phyloP scores from a whole-genome alignment of 495 filamentous ascomycete genomes.

The Elaphomyces granulatus region DNA sequence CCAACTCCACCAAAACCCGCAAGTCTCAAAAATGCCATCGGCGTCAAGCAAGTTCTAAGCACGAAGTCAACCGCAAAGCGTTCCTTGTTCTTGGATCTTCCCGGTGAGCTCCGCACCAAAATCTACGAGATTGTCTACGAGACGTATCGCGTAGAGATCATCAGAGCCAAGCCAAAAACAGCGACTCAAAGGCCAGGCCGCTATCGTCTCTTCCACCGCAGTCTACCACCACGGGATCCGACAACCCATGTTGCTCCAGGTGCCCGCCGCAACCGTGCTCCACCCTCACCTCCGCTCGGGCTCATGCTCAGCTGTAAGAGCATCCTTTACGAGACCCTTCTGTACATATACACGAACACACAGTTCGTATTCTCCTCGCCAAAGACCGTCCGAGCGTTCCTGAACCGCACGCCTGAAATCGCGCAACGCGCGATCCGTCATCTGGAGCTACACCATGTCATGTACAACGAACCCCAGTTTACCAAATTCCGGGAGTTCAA shows the following conservation, averaged over 20 bases:
- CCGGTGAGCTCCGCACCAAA: constrained; percentile 7
- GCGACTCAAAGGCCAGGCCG: background rate
- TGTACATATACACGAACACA: constrained; percentile 12
- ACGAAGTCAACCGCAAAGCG: background rate
- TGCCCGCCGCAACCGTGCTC: background rate
- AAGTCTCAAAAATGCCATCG: no score
- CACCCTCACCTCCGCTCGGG: constrained; percentile 2
- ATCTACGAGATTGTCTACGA: constrained; percentile 8
- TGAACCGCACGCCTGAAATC: constrained; percentile 1
- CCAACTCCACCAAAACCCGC: no score
- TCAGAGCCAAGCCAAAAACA: constrained; percentile 1
- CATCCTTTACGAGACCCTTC: constrained; percentile 10
- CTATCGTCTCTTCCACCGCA: constrained; percentile 6
- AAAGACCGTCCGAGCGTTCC: constrained; percentile 8
- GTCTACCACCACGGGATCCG: background rate
- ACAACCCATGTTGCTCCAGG: background rate
- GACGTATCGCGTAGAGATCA: constrained; percentile 5
- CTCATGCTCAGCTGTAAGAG: constrained; percentile 8
- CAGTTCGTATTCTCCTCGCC: constrained; percentile 14
- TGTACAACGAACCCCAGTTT: constrained; percentile 15
- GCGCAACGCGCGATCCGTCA: constrained; percentile 10
- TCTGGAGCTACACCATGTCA: constrained; percentile 14
- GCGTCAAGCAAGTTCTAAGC: no score
- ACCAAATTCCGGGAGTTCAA: constrained; percentile 7
- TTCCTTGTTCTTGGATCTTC: constrained; percentile 4